These are phyloP conservation scores for Ceratobasidium sp. DNA, from an alignment of 1,284 basidiomycete genomes.

Conservation along the genomic window DNA sequence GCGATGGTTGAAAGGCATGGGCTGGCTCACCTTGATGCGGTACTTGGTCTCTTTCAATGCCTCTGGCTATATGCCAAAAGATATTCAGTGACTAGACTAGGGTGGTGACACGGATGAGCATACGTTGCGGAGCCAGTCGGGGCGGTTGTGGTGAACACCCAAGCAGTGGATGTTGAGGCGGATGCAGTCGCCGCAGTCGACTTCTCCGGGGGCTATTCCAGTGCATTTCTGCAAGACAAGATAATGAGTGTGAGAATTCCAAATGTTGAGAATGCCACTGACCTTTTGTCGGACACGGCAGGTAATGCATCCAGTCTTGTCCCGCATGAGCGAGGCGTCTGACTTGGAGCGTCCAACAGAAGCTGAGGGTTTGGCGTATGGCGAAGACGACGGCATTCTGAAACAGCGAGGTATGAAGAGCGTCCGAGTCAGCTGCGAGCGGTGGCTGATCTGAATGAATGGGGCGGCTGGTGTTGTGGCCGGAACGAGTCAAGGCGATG, in stretches of 20 bases:
- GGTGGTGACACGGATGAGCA: not conserved
- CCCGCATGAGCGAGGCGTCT: constrained; percentile 33
- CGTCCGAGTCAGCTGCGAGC: constrained; percentile 20
- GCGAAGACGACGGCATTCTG: constrained; percentile 35
- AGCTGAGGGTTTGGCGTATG: constrained; percentile 17
- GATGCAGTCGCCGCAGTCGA: constrained; percentile 30
- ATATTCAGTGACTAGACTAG: not conserved
- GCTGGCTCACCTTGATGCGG: constrained; percentile 34
- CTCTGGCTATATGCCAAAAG: constrained; percentile 7
- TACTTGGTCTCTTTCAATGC: constrained; percentile 44
- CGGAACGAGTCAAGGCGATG: constrained; percentile 21
- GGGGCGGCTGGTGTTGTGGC: constrained; percentile 19
- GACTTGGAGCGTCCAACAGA: constrained; percentile 24
- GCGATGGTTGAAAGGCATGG: not conserved
- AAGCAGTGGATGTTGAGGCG: constrained; percentile 42
- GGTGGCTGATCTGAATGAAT: constrained; percentile 16
- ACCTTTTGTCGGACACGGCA: constrained; percentile 44
- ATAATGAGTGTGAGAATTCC: not conserved
- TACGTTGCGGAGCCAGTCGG: constrained; percentile 43
- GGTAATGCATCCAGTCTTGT: constrained; percentile 44
- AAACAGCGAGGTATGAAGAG: not conserved
- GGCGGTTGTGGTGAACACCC: constrained; percentile 42
- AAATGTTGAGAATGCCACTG: not conserved
- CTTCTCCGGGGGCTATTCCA: constrained; percentile 2
- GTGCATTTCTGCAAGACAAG: constrained; percentile 28